Evolutionary conservation across 108 stramenopile species (phyloP), one percentile per base, ranked within the genome.

Genomic region (Schizochytrium sp.): DNA sequence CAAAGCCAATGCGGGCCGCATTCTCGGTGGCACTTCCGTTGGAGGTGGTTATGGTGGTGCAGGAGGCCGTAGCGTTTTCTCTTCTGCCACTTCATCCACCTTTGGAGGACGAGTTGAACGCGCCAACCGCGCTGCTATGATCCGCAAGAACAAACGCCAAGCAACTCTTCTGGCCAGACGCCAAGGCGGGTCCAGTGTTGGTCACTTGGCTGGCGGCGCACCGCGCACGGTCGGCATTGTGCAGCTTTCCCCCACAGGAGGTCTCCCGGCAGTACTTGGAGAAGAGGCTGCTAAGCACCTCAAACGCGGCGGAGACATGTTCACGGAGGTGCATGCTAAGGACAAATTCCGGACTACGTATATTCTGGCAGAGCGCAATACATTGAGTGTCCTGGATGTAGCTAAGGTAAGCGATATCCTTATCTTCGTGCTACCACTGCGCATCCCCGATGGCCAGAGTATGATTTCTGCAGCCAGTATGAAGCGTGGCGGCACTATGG

Each of bases 401-500:
- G 92, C 96, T 10, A 97, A 96, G 56, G 88, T 97, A 40, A 96
- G 97, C 89, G 90, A 96, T 46, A 95, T 96, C 61, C 96, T 97
- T 7, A 93, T 96, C 64, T 95, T 96, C 72, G 97, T 98, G 58
- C 45, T 96, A 17, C 92, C 98, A 46, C 72, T 98, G 40, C 96
- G 98, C 87, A 91, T 97, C 28, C 72, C 97, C 58, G 97, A 98
- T 87, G 96, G 95, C 4, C 55, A 45, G 44, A 88, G 57, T 55
- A 89, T 88, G 19, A 46, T 93, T 19, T 91, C 46, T 50, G 90
- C 91, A 88, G 90, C 53, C 50, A 89, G 93, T 61, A 93, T 90
- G 49, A 83, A 83, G 53, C 47, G 76, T n/a, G 76, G 76, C 76
- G 76, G 76, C 50, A 88, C 94, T 10, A 4, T 91, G 56, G 44